Percentiles rank a stretch among this genome's conserved stretches.
These are phyloP conservation scores for Saccharomycopsis amapae DNA, from an alignment of 805 yeast species.

Conservation along the genomic window DNA sequence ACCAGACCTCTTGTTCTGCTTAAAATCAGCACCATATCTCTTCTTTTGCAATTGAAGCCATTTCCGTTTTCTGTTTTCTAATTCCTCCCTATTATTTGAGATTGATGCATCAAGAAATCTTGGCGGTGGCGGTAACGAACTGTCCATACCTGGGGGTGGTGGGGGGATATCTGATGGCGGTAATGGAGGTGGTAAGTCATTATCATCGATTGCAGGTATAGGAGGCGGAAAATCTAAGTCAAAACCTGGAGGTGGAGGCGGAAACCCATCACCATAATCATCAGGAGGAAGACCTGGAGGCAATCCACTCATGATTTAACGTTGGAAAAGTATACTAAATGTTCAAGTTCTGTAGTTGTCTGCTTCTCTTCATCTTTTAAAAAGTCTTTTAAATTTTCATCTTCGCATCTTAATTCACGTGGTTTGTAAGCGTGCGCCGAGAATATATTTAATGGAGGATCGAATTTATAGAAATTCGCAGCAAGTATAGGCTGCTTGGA, in stretches of 20 bases:
- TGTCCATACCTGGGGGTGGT: slow-evolving; percentile 28
- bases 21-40: slow-evolving; percentile 36
- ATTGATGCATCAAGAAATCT: slow-evolving; percentile 4
- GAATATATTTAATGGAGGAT: too few relatives aligned
- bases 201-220: slow-evolving; percentile 19
- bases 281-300: neutral
- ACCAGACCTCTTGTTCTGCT: slow-evolving; percentile 33
- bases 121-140: slow-evolving; percentile 21
- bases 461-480: too few relatives aligned
- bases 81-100: slow-evolving; percentile 25
- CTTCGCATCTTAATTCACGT: too few relatives aligned
- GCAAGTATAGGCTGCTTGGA: too few relatives aligned
- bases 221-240: slow-evolving; percentile 27
- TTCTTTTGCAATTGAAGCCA: slow-evolving; percentile 62
- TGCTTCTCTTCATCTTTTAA: too few relatives aligned
- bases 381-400: too few relatives aligned
- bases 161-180: slow-evolving; percentile 31
- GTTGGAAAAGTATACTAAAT: too few relatives aligned
- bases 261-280: neutral
- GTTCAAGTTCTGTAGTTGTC: too few relatives aligned
- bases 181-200: slow-evolving; percentile 28
- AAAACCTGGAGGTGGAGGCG: slow-evolving; percentile 22
- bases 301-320: neutral
- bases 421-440: too few relatives aligned
- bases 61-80: slow-evolving; percentile 40